Evolutionary conservation across 2,329 filamentous ascomycete genomes (phyloP).

Genomic region (Dactylella cylindrospora): DNA sequence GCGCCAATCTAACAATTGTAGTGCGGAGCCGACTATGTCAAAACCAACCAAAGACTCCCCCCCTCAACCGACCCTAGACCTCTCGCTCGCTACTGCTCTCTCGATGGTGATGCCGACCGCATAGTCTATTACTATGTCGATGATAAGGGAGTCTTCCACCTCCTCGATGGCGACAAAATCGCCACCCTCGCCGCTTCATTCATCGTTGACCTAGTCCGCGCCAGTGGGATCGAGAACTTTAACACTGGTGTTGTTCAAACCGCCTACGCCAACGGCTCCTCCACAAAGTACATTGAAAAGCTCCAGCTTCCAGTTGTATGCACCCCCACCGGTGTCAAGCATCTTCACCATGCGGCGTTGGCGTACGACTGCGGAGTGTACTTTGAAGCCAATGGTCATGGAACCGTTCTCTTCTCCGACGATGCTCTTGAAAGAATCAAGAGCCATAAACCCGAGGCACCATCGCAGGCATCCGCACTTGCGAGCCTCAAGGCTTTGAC

Average conservation of each 20-base stretch:
- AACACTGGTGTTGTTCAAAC: conserved; percentile 95
- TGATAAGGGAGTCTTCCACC: conserved; percentile 77
- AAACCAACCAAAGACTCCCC: conserved; percentile 91
- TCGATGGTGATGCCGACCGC: conserved; percentile 93
- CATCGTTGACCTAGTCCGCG: conserved; percentile 81
- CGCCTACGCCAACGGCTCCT: conserved; percentile 94
- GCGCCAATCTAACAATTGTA: conserved; percentile 51
- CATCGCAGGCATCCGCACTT: conserved; percentile 85
- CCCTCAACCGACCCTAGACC: conserved; percentile 74
- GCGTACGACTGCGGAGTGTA: conserved; percentile 96
- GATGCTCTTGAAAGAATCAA: conserved; percentile 77
- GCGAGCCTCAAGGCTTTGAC: conserved; percentile 79
- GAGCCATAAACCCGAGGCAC: conserved; percentile 75
- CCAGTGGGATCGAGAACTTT: conserved; percentile 76
- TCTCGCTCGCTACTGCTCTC: conserved; percentile 79
- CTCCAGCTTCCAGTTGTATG: conserved; percentile 85
- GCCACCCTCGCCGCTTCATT: conserved; percentile 91
- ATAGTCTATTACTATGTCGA: conserved; percentile 94
- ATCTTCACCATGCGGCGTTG: conserved; percentile 93
- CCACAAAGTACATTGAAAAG: conserved; percentile 87
- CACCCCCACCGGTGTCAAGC: conserved; percentile 94
- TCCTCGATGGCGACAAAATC: conserved; percentile 95
- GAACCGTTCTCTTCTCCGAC: conserved; percentile 90
- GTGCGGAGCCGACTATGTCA: conserved; percentile 96
- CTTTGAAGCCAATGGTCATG: conserved; percentile 98